These are phyloP conservation scores for Geotrichum phurueaensis DNA, from an alignment of 1,139 yeast species.

Conservation along the genomic window DNA sequence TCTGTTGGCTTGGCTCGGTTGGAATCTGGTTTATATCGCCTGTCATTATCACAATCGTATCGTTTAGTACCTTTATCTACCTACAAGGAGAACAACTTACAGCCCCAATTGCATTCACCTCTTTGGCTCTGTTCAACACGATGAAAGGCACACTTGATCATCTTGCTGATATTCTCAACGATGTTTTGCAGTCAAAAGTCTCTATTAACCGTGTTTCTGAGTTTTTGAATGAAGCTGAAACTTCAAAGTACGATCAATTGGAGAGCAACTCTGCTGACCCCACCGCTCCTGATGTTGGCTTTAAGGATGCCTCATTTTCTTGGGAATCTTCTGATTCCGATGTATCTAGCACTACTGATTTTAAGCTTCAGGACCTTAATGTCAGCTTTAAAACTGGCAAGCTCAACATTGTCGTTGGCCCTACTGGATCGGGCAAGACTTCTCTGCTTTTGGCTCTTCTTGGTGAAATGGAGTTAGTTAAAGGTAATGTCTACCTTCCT, in stretches of 20 bases:
- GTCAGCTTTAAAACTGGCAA: conserved; percentile 65
- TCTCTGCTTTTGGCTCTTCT: conserved; percentile 81
- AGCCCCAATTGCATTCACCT: conserved; percentile 88
- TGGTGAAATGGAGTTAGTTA: conserved; percentile 81
- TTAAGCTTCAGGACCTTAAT: conserved; percentile 68
- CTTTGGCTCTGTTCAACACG: conserved; percentile 76
- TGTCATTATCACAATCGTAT: conserved; percentile 65
- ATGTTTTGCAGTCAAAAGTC: conserved; percentile 80
- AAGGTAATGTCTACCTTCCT: conserved; percentile 76
- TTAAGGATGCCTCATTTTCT: conserved; percentile 73
- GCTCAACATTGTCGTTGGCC: conserved; percentile 81
- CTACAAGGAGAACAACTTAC: conserved; percentile 66
- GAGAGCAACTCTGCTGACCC: conserved; percentile 44
- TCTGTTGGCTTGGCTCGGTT: conserved; percentile 61
- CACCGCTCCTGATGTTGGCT: conserved; percentile 67
- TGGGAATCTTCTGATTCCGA: conserved; percentile 50
- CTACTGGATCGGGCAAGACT: conserved; percentile 94
- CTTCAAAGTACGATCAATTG: conserved; percentile 76
- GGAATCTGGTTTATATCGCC: conserved; percentile 80
- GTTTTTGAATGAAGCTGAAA: conserved; percentile 73
- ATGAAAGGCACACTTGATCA: conserved; percentile 84
- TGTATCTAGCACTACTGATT: conserved; percentile 40
- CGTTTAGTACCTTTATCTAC: conserved; percentile 75
- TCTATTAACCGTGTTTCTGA: conserved; percentile 80
- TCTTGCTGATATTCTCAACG: conserved; percentile 79